These are phyloP conservation scores for Colletotrichum limetticola DNA, from an alignment of 2,329 filamentous ascomycete genomes.

Conservation along the genomic window DNA sequence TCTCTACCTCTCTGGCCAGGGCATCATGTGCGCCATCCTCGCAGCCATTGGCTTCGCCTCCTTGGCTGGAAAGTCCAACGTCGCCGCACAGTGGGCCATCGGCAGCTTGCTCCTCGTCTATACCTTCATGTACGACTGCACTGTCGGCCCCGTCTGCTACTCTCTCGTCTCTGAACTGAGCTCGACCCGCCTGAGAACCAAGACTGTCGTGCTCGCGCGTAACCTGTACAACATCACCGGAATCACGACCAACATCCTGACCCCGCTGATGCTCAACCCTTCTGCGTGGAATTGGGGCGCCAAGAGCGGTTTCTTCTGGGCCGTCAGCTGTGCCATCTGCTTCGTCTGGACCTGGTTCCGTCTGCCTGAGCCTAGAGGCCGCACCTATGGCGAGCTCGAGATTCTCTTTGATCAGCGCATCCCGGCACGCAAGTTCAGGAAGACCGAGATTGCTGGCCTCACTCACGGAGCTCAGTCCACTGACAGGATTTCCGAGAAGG, in stretches of 20 bases:
- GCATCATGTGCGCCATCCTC: slow-evolving; percentile 50
- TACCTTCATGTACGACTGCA: slow-evolving; percentile 56
- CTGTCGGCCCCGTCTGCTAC: slow-evolving; percentile 58
- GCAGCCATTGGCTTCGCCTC: slow-evolving; percentile 55
- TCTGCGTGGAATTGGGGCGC: slow-evolving; percentile 59
- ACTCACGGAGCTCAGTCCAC: not conserved
- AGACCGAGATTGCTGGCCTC: not conserved
- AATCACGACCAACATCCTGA: slow-evolving; percentile 58
- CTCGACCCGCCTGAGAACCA: slow-evolving; percentile 55
- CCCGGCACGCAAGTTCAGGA: slow-evolving; percentile 53
- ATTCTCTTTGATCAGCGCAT: slow-evolving; percentile 60
- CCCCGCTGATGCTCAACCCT: slow-evolving; percentile 59
- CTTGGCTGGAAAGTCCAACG: slow-evolving; percentile 55
- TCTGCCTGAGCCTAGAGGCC: slow-evolving; percentile 64
- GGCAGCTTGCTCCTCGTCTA: slow-evolving; percentile 58
- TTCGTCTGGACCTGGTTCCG: slow-evolving; percentile 62
- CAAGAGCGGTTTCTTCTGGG: slow-evolving; percentile 59
- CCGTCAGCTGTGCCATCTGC: slow-evolving; percentile 55
- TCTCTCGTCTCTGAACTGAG: slow-evolving; percentile 56
- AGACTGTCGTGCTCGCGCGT: slow-evolving; percentile 57
- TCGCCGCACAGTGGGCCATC: slow-evolving; percentile 58
- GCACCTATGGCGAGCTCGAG: slow-evolving; percentile 66
- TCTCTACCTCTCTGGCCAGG: slow-evolving; percentile 55
- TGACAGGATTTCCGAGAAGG: slow-evolving; percentile 17
- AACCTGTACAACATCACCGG: slow-evolving; percentile 59